These are phyloP conservation scores for Stephania yunnanensis DNA, from an alignment of 164 flowering plant genomes.

Conservation along the genomic window DNA sequence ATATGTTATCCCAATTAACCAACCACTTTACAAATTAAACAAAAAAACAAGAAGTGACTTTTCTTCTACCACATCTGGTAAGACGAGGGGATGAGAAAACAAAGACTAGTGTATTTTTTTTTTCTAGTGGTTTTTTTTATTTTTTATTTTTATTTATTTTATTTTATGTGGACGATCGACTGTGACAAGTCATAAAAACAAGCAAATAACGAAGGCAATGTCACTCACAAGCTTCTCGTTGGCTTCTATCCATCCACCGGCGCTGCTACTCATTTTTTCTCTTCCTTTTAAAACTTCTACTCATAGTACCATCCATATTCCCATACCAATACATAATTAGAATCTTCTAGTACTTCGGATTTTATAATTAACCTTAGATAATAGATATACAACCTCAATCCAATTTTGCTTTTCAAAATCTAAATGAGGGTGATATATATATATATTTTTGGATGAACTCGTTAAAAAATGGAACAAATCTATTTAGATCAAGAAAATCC, in stretches of 20 bases:
- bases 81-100: background rate
- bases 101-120: background rate
- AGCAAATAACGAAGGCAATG: background rate
- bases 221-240: conserved; percentile 9
- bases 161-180: background rate
- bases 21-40: too few species aligned
- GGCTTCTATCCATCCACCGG: background rate
- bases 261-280: background rate
- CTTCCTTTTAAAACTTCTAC: background rate
- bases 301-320: background rate
- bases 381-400: too few species aligned
- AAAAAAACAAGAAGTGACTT: background rate
- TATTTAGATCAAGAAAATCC: too few species aligned
- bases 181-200: conserved; percentile 6
- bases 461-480: too few species aligned
- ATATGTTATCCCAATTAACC: too few species aligned
- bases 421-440: too few species aligned
- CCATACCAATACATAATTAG: background rate
- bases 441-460: too few species aligned
- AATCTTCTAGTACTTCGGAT: too few species aligned
- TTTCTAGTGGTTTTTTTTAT: background rate
- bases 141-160: background rate
- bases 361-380: too few species aligned
- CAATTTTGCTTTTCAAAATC: too few species aligned
- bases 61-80: background rate